Base-by-base conservation (phyloP, 2,329 filamentous ascomycete species). In the Apiospora saccharicola region DNA sequence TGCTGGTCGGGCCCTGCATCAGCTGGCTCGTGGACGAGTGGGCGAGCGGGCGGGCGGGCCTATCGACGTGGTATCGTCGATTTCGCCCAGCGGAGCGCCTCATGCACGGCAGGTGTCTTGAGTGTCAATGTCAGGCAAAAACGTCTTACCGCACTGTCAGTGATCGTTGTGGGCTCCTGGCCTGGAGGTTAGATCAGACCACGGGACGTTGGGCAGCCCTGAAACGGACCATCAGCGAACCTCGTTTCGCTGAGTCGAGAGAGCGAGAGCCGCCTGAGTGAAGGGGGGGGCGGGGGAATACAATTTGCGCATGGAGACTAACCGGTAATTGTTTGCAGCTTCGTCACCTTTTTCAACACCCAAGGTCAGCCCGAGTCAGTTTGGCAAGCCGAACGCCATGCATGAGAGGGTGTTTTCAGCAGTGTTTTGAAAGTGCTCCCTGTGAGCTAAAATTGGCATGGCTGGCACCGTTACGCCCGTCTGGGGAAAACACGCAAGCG, bases 391-490 rank as follows among this genome's bases (percentile, higher is more conserved):
- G 19, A 64, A 64, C 30, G 57, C 57, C 57, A 64, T 34, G 57
- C 57, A 41, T 41, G 13, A 41, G 13, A 41, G 57, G 30, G 57
- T 64, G 57, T 64, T 64, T 64, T 64, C 57, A 30, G 57, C 57
- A n/a, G 34, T 64, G 57, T 64, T 64, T 64, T 64, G 57, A 64
- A 64, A 64, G 41, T 64, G 34, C 57, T n/a, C 34, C 19, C 57
- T 41, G n/a, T 10, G 57, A 64, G 41, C 57, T 64, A 64, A 41
- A 64, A n/a, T 19, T 41, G 57, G 57, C 30, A 41, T 64, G 34
- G 57, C 57, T n/a, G 19, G n/a, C 19, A 34, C 57, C 57, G 57
- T 41, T 14, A n/a, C 30, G 57, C 57, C 57, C 57, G 22, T 64
- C 34, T 41, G 16, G 57, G 57, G 34, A n/a, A 61, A 26, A n/a